A percentile compares a stretch with the other conserved stretches of the same genome.
Conservation (phyloP, 495 filamentous ascomycete genomes). For the Glutinoglossum americanum region DNA sequence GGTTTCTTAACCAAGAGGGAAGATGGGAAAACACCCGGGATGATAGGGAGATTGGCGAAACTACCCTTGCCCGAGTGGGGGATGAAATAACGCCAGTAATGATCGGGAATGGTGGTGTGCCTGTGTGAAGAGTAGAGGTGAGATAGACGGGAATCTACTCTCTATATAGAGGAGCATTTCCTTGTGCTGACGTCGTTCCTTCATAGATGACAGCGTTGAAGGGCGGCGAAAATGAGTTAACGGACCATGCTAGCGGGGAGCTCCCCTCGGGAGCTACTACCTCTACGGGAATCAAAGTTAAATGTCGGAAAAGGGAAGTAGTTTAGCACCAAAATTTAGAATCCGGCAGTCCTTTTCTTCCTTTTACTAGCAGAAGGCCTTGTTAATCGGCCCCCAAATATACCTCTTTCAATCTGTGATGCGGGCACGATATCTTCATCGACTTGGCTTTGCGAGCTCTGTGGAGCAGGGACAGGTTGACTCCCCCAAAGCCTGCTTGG, state of each 20-base stretch:
- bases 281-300: neutral
- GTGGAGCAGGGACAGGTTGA: neutral
- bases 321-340: neutral
- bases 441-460: neutral
- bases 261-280: neutral
- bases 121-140: too few species aligned
- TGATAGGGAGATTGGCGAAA: too few species aligned
- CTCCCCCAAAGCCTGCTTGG: neutral
- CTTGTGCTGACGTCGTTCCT: neutral
- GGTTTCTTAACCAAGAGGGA: too few species aligned
- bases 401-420: constrained; percentile 3
- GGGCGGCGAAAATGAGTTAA: too few species aligned
- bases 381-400: neutral
- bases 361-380: neutral
- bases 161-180: neutral
- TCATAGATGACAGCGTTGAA: too few species aligned
- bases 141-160: neutral
- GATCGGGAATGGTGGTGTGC: too few species aligned
- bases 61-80: too few species aligned
- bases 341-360: neutral
- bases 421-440: neutral
- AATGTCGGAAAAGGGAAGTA: neutral
- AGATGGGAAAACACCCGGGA: too few species aligned
- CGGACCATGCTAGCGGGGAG: neutral
- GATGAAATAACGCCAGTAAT: too few species aligned